A percentile compares a stretch with the other conserved stretches of the same genome.
phyloP scores from a whole-genome alignment of 192 early-diverging fungal genomes.

The Umbelopsis sp. region DNA sequence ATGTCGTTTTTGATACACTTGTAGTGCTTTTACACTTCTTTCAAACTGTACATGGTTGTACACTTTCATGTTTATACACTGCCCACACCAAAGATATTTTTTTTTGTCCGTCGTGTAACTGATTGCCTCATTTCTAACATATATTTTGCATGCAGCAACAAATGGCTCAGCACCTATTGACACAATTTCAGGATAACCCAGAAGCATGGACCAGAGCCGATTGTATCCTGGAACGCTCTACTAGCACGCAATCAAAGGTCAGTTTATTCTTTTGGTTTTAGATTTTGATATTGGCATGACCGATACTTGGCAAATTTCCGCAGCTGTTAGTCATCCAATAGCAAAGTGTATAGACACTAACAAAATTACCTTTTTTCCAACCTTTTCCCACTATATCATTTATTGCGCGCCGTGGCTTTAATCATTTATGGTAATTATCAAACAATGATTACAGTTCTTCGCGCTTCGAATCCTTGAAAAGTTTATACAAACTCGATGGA shows the following conservation, averaged over 20 bases:
- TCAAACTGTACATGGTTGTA: conserved; percentile 17
- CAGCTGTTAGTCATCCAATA: background rate
- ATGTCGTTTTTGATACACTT: background rate
- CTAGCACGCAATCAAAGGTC: conserved; percentile 79
- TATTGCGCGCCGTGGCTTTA: background rate
- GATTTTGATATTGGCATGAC: background rate
- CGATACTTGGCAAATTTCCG: background rate
- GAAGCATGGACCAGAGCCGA: conserved; percentile 94
- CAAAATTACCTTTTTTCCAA: background rate
- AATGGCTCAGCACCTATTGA: conserved; percentile 79
- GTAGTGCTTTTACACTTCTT: background rate
- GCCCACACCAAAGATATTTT: background rate
- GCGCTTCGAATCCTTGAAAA: conserved; percentile 89
- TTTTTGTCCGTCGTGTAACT: background rate
- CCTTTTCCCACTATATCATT: background rate
- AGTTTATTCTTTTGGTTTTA: too few relatives aligned
- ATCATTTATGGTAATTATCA: background rate
- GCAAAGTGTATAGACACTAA: background rate
- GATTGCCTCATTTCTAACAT: background rate
- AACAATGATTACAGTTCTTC: conserved; percentile 66
- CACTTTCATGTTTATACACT: conserved; percentile 2
- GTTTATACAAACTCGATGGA: conserved; percentile 95
- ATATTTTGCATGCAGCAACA: conserved; percentile 60
- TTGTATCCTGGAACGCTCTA: conserved; percentile 79
- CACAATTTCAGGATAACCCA: conserved; percentile 90